Base-by-base conservation (phyloP, 2,329 filamentous ascomycete genomes). In the Coniella vitis region DNA sequence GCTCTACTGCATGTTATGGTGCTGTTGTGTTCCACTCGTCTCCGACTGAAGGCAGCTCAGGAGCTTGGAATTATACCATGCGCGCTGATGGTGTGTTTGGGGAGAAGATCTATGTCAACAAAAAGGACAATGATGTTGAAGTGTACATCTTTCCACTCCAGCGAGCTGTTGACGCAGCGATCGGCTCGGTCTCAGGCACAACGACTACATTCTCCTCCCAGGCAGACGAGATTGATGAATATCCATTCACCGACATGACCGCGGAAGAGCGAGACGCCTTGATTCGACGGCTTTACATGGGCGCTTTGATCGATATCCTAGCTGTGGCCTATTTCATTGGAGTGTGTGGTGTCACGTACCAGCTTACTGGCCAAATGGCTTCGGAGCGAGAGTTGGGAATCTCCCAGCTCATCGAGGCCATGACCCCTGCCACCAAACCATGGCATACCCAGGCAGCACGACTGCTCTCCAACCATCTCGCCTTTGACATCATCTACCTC, bases 361-460 rank as follows among this genome's bases (percentile, higher is more conserved):
- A 96, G 60, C 72, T 95, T 49, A 87, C 88, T 0, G 90, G 90
- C 8, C 82, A 90, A 58, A 84, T 95, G 63, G 90, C 90, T 7
- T 81, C 83, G 2, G 90, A 96, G 67, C 75, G 90, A 48, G 90
- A 96, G 69, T 73, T 82, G 14, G 90, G 90, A 50, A 93, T 95
- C 78, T 87, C 87, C 4, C 87, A 90, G 54, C 73, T 96, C 22
- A 81, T 96, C 38, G 90, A 96, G 65, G 85, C 88, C 47, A 95
- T 95, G 88, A 90, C 93, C 74, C 85, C 87, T 1, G 87, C 87
- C 48, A 75, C 76, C 47, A 75, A 75, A 42, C 72, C 79, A 38
- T 94, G 88, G 87, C 75, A 88, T 59, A 82, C 86, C 9, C 87
- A 91, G 66, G 79, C 81, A 19, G 84, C 86, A 2, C 78, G 90